These are phyloP conservation scores for Lactarius psammicola DNA, from an alignment of 768 basidiomycete species.

Conservation along the genomic window DNA sequence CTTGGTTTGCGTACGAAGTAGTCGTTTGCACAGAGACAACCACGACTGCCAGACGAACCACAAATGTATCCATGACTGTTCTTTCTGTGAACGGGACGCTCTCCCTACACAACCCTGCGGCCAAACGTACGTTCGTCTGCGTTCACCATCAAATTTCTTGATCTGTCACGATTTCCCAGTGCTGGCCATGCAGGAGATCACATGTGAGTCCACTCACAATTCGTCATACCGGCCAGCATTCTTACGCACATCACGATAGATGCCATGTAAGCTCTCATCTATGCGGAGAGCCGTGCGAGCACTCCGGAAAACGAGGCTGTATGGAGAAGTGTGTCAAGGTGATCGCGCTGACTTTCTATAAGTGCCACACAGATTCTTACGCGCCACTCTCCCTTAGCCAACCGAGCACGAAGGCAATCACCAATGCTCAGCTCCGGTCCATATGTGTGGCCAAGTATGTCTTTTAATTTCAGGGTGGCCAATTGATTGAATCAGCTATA, in stretches of 20 bases:
- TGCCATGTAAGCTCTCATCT: constrained; percentile 46
- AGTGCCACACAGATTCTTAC: neutral
- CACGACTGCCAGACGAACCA: neutral
- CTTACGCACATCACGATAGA: constrained; percentile 34
- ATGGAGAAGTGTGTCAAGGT: constrained; percentile 19
- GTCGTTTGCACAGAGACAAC: neutral
- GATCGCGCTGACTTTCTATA: constrained; percentile 42
- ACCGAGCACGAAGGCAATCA: constrained; percentile 43
- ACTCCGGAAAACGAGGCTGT: constrained; percentile 50
- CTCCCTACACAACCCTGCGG: neutral
- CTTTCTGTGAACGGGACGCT: neutral
- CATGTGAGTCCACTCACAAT: neutral
- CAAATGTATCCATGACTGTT: neutral
- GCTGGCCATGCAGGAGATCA: neutral
- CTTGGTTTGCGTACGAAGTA: neutral
- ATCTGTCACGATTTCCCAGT: neutral
- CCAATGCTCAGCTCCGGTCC: constrained; percentile 50
- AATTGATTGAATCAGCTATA: too few relatives aligned
- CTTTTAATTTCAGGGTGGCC: neutral
- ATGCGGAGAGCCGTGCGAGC: constrained; percentile 51
- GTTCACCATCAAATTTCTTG: fast-evolving
- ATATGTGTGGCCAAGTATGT: constrained; percentile 55
- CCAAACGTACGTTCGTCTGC: neutral
- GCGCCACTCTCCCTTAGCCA: neutral
- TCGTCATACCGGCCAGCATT: neutral